phyloP scores from a whole-genome alignment of 208 protist genomes.

The Trypanosoma congolense region DNA sequence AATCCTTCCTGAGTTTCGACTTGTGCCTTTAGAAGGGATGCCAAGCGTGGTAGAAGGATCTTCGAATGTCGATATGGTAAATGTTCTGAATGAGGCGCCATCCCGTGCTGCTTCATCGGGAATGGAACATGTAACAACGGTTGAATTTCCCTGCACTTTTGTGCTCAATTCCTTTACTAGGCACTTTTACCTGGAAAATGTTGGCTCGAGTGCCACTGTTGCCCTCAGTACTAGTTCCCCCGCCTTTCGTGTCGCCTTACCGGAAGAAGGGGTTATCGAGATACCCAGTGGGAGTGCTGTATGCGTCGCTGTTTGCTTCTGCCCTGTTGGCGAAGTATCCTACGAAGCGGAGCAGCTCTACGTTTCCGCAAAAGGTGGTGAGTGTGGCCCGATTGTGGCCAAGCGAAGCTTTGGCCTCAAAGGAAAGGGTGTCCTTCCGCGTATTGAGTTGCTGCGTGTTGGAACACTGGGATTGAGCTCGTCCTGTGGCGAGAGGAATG shows the following conservation, averaged over 20 bases:
- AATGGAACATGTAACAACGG: conserved; percentile 3
- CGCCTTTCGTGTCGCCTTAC: conserved; percentile 37
- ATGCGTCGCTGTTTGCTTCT: conserved; percentile 50
- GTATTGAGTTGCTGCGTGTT: conserved; percentile 53
- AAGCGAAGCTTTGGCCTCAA: conserved; percentile 48
- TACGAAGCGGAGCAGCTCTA: conserved; percentile 40
- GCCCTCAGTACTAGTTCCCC: conserved; percentile 49
- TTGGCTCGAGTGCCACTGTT: conserved; percentile 62
- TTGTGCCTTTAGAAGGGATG: conserved; percentile 19
- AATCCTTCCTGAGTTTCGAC: conserved; percentile 45
- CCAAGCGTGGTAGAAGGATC: not conserved
- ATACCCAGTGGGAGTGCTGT: conserved; percentile 38
- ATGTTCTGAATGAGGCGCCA: not conserved
- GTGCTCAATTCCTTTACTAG: conserved; percentile 34
- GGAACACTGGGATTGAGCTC: conserved; percentile 30
- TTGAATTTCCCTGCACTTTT: conserved; percentile 54
- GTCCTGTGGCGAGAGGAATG: conserved; percentile 16
- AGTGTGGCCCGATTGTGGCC: conserved; percentile 35
- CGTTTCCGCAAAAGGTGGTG: conserved; percentile 39
- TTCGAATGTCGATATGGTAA: not conserved
- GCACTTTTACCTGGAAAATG: conserved; percentile 69
- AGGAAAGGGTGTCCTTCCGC: conserved; percentile 63
- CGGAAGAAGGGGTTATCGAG: conserved; percentile 21
- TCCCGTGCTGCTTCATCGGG: not conserved
- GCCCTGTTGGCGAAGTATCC: conserved; percentile 41